These are phyloP conservation scores for Bassia scoparia DNA, from an alignment of 148 eudicot genomes.

Conservation along the genomic window DNA sequence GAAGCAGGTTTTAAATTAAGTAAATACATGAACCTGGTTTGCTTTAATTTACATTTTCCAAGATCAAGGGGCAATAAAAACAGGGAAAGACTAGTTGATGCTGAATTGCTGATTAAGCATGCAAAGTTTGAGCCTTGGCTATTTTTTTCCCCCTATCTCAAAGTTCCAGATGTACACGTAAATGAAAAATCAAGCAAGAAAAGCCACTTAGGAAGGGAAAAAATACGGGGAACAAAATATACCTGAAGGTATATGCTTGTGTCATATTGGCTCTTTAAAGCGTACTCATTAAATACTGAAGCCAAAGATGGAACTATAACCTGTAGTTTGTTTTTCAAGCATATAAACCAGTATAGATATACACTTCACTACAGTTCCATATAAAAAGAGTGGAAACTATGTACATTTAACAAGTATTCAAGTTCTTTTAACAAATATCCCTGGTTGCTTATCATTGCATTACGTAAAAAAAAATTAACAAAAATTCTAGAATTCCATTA, in stretches of 20 bases:
- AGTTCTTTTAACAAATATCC: no score
- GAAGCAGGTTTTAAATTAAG: neutral
- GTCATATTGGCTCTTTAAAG: slow-evolving; percentile 90
- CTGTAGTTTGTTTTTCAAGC: slow-evolving; percentile 34
- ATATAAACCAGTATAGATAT: slow-evolving; percentile 6
- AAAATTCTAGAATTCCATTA: no score
- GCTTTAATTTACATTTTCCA: neutral
- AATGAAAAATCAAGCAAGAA: neutral
- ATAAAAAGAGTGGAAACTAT: neutral
- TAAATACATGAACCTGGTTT: neutral
- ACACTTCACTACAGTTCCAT: neutral
- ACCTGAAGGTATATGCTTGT: slow-evolving; percentile 94
- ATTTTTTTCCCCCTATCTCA: neutral
- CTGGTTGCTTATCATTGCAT: no score
- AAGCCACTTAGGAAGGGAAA: neutral
- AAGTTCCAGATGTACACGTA: neutral
- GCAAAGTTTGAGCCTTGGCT: neutral
- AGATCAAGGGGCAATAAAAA: neutral
- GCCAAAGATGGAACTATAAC: slow-evolving; percentile 85
- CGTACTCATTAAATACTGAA: slow-evolving; percentile 87
- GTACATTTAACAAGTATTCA: no score
- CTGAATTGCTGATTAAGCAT: neutral
- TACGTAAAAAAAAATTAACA: no score
- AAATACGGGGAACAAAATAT: no score
- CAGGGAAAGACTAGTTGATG: neutral